phyloP scores from a whole-genome alignment of 2,329 filamentous ascomycete genomes.

The Paradendryphiella salina region DNA sequence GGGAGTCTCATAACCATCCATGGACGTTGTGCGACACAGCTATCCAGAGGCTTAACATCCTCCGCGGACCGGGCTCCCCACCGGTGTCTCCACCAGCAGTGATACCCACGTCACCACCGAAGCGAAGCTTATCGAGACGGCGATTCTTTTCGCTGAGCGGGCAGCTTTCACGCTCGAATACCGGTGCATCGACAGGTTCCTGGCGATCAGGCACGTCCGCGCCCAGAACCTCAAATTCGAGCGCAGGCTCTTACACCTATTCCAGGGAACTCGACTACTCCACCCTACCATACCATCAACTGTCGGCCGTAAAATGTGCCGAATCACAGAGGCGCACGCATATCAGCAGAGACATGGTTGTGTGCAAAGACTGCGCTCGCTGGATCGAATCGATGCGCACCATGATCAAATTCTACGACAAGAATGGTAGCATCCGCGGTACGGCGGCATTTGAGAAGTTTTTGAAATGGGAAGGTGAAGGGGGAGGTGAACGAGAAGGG shows the following conservation, averaged over 20 bases:
- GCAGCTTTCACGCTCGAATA: slow-evolving; percentile 31
- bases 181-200: slow-evolving; percentile 23
- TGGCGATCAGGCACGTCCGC: slow-evolving; percentile 14
- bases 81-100: slow-evolving; percentile 24
- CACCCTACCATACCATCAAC: slow-evolving; percentile 34
- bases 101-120: slow-evolving; percentile 18
- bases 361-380: slow-evolving; percentile 36
- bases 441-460: slow-evolving; percentile 38
- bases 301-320: slow-evolving; percentile 26
- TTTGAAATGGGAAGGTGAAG: slow-evolving; percentile 30
- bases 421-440: slow-evolving; percentile 36
- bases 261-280: slow-evolving; percentile 22
- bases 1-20: slow-evolving; percentile 27
- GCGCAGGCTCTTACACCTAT: slow-evolving; percentile 16
- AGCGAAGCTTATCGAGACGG: slow-evolving; percentile 27
- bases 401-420: slow-evolving; percentile 39
- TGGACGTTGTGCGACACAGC: slow-evolving; percentile 39
- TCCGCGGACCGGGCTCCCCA: slow-evolving; percentile 37
- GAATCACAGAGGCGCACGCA: slow-evolving; percentile 24
- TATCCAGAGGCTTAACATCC: slow-evolving; percentile 24
- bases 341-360: slow-evolving; percentile 31
- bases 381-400: slow-evolving; percentile 37
- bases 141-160: slow-evolving; percentile 34
- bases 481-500: slow-evolving; percentile 18
- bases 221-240: slow-evolving; percentile 19